These are phyloP conservation scores for Cardamine occulta DNA, from an alignment of 345 rosid genomes.

Conservation along the genomic window DNA sequence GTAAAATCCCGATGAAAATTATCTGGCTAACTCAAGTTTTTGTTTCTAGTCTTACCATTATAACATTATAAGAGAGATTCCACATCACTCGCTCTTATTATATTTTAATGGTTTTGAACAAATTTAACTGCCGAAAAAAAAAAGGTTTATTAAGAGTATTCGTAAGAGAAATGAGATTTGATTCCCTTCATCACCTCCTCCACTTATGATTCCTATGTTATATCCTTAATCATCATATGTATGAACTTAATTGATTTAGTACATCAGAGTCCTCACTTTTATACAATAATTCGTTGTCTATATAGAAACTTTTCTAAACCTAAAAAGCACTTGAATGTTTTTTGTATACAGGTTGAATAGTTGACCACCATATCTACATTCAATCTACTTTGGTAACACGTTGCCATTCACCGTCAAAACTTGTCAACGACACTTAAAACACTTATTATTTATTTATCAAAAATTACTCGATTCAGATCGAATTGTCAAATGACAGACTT, in stretches of 20 bases:
- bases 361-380: neutral
- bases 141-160: neutral
- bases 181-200: conserved; percentile 1
- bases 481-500: neutral
- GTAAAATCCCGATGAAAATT: neutral
- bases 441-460: no score
- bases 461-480: neutral
- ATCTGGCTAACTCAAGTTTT: conserved; percentile 22
- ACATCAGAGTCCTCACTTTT: neutral
- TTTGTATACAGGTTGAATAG: neutral
- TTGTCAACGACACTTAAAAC: neutral
- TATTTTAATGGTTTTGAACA: neutral
- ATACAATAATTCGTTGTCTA: neutral
- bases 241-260: neutral
- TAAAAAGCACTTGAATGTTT: neutral
- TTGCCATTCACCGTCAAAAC: neutral
- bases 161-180: neutral
- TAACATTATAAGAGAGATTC: neutral
- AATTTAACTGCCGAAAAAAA: neutral
- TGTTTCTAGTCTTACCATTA: conserved; percentile 20
- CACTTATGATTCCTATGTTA: neutral
- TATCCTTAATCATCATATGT: neutral
- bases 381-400: neutral
- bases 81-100: neutral
- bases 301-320: neutral